A percentile compares a stretch with the other conserved stretches of the same genome.
These are phyloP conservation scores for Hyaloscypha finlandica DNA, from an alignment of 495 filamentous ascomycete species.

Conservation along the genomic window DNA sequence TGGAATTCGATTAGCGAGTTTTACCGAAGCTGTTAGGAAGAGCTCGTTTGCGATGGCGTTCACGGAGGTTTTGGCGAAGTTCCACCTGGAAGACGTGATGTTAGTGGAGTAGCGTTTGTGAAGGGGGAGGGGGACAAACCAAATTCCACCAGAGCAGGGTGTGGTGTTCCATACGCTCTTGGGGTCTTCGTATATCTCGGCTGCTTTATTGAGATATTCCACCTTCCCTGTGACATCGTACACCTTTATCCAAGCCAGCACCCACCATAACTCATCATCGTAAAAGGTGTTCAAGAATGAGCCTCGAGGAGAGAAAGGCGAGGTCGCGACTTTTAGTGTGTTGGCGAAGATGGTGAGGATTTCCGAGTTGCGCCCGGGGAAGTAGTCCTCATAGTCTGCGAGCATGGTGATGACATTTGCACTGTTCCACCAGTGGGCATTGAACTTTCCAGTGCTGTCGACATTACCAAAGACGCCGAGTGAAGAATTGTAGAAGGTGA, in stretches of 20 bases:
- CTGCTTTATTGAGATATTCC: conserved; percentile 56
- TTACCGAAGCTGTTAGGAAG: conserved; percentile 68
- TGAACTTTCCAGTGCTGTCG: conserved; percentile 59
- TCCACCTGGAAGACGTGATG: conserved; percentile 47
- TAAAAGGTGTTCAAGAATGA: conserved; percentile 63
- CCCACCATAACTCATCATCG: conserved; percentile 77
- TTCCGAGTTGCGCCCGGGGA: conserved; percentile 38
- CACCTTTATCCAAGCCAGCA: conserved; percentile 63
- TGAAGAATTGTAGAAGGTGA: conserved; percentile 60
- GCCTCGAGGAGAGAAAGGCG: conserved; percentile 25
- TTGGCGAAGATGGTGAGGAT: conserved; percentile 14
- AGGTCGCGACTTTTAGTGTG: background rate
- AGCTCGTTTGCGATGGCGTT: conserved; percentile 78
- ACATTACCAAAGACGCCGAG: background rate
- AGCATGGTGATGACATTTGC: conserved; percentile 68
- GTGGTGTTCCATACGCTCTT: conserved; percentile 47
- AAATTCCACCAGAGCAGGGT: conserved; percentile 62
- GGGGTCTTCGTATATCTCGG: conserved; percentile 64
- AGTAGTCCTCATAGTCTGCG: conserved; percentile 56
- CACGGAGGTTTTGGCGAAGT: conserved; percentile 57
- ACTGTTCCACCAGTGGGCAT: conserved; percentile 74
- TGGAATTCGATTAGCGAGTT: conserved; percentile 65
- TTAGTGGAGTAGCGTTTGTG: conserved; percentile 4
- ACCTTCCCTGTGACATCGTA: conserved; percentile 60
- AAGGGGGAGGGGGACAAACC: conserved; percentile 27